Base-by-base conservation (phyloP, 2,329 filamentous ascomycete genomes). In the Fusarium subglutinans region DNA sequence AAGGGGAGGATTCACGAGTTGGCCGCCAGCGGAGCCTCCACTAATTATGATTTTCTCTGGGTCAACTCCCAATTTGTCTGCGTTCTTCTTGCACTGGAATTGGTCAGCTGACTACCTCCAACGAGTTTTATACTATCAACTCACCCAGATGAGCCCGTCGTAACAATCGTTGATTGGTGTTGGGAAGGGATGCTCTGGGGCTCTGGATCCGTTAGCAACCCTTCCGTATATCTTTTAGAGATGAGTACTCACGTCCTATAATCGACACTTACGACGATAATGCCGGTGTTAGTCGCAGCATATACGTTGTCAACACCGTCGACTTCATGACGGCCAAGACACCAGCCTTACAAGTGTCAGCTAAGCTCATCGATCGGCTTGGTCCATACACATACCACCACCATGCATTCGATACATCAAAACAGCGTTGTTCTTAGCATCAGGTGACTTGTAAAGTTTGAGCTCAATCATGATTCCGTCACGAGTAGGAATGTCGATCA, bases 321-420 rank as follows among this genome's bases (percentile, higher is more conserved):
- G 6, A 69, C 53, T n/a, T 78, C 76, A 17, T 79, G 77, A 8
- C 70, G 13, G 20, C 76, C 77, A 35, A 79, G 53, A 30, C 48
- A 64, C 75, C 75, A 77, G 18, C 76, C 76, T 66, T 51, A 18
- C 11, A 55, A 18, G 13, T 9, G 51, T 55, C 51, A 55, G 24
- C 11, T n/a, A 40, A 18, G 24, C 24, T 40, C 20, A 14, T 41
- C 20, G 4, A 55, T 26, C 13, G 13, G 20, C 8, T 28, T 18
- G 3, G 24, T 13, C 10, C 8, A n/a, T 10, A 22, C 58, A 18
- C 69, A 24, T 63, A 77, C 76, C 76, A 38, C 76, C 76, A 11
- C 77, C 77, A 14, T 79, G 77, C 63, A 79, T 78, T 7, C 72
- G 65, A 38, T 74, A 71, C 75, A 78, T 77, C 5, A 79, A 28